Percentiles rank a stretch among this genome's conserved stretches.
These are phyloP conservation scores for Cryptococcus sp. DNA, from an alignment of 1,284 basidiomycete genomes.

Conservation along the genomic window DNA sequence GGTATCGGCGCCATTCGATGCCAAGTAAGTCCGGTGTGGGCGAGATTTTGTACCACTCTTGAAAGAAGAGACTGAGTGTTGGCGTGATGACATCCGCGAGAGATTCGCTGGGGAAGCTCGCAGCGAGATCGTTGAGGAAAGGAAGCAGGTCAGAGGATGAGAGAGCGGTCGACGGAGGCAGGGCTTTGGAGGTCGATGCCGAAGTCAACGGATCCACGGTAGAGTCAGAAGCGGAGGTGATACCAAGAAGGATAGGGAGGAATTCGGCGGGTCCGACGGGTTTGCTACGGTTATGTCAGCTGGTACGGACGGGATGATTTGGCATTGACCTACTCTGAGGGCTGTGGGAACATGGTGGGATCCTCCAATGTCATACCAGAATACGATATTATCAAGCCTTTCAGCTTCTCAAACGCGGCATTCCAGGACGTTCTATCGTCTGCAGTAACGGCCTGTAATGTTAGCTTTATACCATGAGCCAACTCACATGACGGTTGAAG, in stretches of 20 bases:
- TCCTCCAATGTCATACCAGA: conserved; percentile 86
- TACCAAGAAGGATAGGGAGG: conserved; percentile 68
- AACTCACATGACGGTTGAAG: conserved; percentile 61
- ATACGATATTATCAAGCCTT: conserved; percentile 83
- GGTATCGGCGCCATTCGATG: conserved; percentile 75
- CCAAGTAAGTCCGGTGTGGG: conserved; percentile 51
- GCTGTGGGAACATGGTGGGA: conserved; percentile 89
- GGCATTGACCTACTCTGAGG: conserved; percentile 62
- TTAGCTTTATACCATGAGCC: neutral
- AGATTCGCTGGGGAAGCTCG: conserved; percentile 51
- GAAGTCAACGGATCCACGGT: conserved; percentile 58
- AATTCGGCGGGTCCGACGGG: conserved; percentile 74
- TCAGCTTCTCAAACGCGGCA: conserved; percentile 67
- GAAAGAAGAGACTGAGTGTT: conserved; percentile 51
- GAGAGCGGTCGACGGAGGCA: conserved; percentile 27
- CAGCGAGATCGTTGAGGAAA: conserved; percentile 56
- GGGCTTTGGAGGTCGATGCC: conserved; percentile 4
- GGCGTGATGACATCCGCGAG: conserved; percentile 56
- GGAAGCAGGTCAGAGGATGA: conserved; percentile 50
- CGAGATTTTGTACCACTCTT: conserved; percentile 50
- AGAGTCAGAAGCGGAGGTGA: conserved; percentile 61
- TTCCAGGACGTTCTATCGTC: conserved; percentile 66
- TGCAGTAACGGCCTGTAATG: conserved; percentile 62
- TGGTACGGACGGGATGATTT: conserved; percentile 42
- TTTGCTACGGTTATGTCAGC: conserved; percentile 56